These are phyloP conservation scores for Pythium pyrilobum DNA, from an alignment of 352 stramenopile species.

Conservation along the genomic window DNA sequence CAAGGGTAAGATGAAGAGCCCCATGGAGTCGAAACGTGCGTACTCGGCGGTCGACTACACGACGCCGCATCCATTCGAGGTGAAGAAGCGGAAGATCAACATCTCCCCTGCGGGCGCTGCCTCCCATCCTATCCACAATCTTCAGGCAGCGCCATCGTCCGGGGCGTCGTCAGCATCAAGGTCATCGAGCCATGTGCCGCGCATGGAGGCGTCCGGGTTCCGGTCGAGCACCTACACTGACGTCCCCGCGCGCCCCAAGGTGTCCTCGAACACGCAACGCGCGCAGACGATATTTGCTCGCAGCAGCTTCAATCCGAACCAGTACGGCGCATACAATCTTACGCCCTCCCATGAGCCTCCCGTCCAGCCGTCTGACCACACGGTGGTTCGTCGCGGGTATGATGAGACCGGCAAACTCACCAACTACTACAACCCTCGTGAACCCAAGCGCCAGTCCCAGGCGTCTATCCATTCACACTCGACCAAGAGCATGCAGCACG, in stretches of 20 bases:
- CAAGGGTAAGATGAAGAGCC: constrained; percentile 18
- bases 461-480: constrained; percentile 14
- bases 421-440: constrained; percentile 66
- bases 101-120: constrained; percentile 11
- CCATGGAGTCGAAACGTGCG: constrained; percentile 24
- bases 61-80: constrained; percentile 26
- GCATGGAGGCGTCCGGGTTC: constrained; percentile 33
- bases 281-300: constrained; percentile 22
- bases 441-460: constrained; percentile 22
- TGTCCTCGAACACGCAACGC: constrained; percentile 19
- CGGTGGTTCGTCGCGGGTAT: constrained; percentile 56
- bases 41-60: constrained; percentile 19
- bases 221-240: constrained; percentile 63
- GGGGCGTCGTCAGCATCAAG: background rate
- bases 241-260: constrained; percentile 38
- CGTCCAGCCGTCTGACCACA: constrained; percentile 28
- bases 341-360: constrained; percentile 35
- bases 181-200: constrained; percentile 17
- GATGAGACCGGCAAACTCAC: constrained; percentile 76
- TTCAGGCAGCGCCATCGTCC: background rate
- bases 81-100: constrained; percentile 56
- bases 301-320: constrained; percentile 60
- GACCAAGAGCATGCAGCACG: background rate
- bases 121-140: constrained; percentile 9
- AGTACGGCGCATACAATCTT: constrained; percentile 63